Evolutionary conservation across 306 rosid genomes (phyloP), one percentile per base, ranked within the genome.

Genomic region (Abrus precatorius): DNA sequence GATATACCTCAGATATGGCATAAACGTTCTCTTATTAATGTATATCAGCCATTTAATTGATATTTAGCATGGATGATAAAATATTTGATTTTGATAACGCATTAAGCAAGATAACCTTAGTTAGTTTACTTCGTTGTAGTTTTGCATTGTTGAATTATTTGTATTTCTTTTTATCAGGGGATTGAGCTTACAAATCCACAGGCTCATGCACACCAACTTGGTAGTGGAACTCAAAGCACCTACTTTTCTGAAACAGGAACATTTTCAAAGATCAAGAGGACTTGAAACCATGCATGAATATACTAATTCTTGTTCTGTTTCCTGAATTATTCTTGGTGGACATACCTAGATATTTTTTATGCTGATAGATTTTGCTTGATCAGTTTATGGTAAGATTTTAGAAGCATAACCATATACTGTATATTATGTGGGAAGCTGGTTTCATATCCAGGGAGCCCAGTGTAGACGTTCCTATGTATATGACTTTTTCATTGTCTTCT

Each of bases 221-320:
- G 98, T 29, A 83, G 91, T 72, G 99, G 99, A 84, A 92, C 94
- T 61, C 99, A 93, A 76, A 93, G 98, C 86, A 93, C 99, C 20
- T 95, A 95, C 82, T 93, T 95, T 75, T 95, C 98, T 9, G 99
- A 95, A 90, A 93, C 96, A 2, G 98, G 98, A 81, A 90, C 98
- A 1, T 95, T 95, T 82, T 95, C 99, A 1, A 95, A 90, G 91
- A 93, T 91, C 85, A 85, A 87, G 90, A 90, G 92, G 89, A 89
- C 86, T 76, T 95, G 83, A 83, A 91, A 63, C 72, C 80, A 10
- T 50, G 73, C 72, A 55, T 41, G 30, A 28, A n/a, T 33, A 9
- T 32, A 1, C 20, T 20, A 48, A 59, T 67, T 75, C 64, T 65
- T 67, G 63, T 81, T 20, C 13, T 29, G 27, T 62, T 41, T 47